A percentile compares a stretch with the other conserved stretches of the same genome.
These are phyloP conservation scores for Acidiella bohemica DNA, from an alignment of 495 filamentous ascomycete genomes.

Conservation along the genomic window DNA sequence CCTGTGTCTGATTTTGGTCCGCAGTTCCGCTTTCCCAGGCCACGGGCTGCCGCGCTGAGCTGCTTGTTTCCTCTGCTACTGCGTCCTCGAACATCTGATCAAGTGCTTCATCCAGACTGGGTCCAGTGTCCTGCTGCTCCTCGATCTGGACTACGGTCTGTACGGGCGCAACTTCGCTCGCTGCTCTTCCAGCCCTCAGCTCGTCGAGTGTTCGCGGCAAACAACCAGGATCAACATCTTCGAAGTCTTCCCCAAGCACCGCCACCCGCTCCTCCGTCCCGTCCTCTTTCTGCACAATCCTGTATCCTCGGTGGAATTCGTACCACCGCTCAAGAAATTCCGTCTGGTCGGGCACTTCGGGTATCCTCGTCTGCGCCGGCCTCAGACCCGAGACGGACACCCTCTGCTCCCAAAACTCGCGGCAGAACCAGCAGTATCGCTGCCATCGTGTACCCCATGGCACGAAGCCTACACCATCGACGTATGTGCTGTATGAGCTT, in stretches of 20 bases:
- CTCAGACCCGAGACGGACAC: conserved; percentile 23
- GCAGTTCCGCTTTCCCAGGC: neutral
- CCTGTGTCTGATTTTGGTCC: neutral
- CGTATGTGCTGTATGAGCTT: conserved; percentile 27
- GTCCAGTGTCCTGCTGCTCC: conserved; percentile 12
- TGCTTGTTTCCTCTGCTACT: conserved; percentile 11
- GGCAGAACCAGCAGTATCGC: conserved; percentile 36
- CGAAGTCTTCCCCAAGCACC: conserved; percentile 30
- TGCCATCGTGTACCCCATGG: conserved; percentile 32
- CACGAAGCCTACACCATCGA: conserved; percentile 35
- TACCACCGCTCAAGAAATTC: conserved; percentile 32
- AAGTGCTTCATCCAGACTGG: conserved; percentile 25
- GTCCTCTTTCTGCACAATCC: conserved; percentile 24
- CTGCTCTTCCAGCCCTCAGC: conserved; percentile 18
- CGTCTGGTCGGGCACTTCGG: conserved; percentile 30
- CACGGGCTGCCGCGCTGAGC: neutral
- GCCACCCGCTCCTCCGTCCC: conserved; percentile 28
- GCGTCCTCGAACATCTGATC: conserved; percentile 25
- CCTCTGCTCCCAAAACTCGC: conserved; percentile 35
- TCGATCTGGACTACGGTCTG: neutral
- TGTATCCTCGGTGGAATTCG: conserved; percentile 33
- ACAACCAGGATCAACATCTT: conserved; percentile 31
- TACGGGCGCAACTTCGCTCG: conserved; percentile 3
- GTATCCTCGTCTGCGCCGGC: conserved; percentile 27
- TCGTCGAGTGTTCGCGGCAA: conserved; percentile 30